phyloP scores from a whole-genome alignment of 2,329 filamentous ascomycete species.

The Metarhizium brunneum region DNA sequence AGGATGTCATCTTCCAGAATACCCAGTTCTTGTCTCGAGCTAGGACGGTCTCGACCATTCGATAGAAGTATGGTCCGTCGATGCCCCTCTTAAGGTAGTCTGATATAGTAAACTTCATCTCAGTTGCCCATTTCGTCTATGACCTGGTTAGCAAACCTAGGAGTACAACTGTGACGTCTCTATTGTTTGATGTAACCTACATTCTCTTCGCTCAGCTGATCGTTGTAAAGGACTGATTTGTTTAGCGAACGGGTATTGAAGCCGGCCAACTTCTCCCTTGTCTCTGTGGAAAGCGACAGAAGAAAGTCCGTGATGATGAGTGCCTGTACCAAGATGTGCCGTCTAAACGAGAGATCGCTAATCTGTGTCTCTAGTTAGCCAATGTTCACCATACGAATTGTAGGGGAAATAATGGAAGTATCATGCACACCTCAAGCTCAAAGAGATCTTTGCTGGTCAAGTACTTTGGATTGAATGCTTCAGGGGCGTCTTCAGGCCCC shows the following conservation, averaged over 20 bases:
- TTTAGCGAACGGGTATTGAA: conserved; percentile 47
- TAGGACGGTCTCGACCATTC: conserved; percentile 94
- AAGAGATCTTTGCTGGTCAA: conserved; percentile 96
- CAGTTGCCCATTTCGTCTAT: conserved; percentile 72
- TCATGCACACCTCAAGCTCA: conserved; percentile 65
- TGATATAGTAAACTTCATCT: conserved; percentile 70
- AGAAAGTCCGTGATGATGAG: conserved; percentile 93
- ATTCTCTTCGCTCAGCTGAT: conserved; percentile 75
- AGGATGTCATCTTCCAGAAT: conserved; percentile 93
- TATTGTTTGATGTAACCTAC: conserved; percentile 38
- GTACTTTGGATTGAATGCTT: conserved; percentile 87
- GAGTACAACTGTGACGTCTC: background rate
- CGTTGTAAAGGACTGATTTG: conserved; percentile 76
- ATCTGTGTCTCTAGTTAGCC: conserved; percentile 42
- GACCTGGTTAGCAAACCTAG: background rate
- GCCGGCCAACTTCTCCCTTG: conserved; percentile 68
- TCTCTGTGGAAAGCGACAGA: conserved; percentile 73
- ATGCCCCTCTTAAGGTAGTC: conserved; percentile 71
- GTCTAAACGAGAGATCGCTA: conserved; percentile 85
- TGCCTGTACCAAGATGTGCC: conserved; percentile 90
- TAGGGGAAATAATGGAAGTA: background rate
- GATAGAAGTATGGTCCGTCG: conserved; percentile 88
- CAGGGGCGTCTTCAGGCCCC: conserved; percentile 38
- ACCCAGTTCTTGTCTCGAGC: conserved; percentile 98
- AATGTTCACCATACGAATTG: background rate